Base-by-base conservation (phyloP, 345 rosid species). In the Ceriops tagal region DNA sequence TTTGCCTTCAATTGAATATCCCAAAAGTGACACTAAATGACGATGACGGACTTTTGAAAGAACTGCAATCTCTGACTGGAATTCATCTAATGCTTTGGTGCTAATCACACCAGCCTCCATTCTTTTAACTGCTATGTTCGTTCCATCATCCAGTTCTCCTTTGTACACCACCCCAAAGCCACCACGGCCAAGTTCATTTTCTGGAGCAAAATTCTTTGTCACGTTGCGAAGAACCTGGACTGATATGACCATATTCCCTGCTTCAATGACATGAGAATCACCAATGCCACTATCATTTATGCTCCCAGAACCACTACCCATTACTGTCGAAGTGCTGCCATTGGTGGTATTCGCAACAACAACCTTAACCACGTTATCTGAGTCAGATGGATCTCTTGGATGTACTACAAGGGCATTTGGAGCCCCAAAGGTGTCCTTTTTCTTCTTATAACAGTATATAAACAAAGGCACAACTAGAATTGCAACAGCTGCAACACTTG, bases 101-200 rank as follows among this genome's bases (percentile, higher is more conserved):
- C 78, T 80, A 43, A 87, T 84, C 52, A 84, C 83, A 34, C 90
- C 83, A 20, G 84, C 75, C 70, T 89, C 96, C 96, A 89, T 89
- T 81, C 90, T 83, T 81, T 89, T 89, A 65, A 89, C 96, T 0
- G 92, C 96, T 57, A 89, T 89, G 65, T 77, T 78, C 15, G 92
- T 89, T 71, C 96, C 96, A 55, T 84, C 92, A 16, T 85, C 84
- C 8, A 89, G 69, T 22, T 87, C 90, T 65, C 96, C 92, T 62
- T 85, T 87, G 30, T 89, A 89, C 58, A 89, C 96, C 21, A 87
- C 92, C 32, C 96, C 96, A 62, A 89, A 89, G 31, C 96, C 92
- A 64, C 96, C 92, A 8, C 89, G 92, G 7, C 92, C 92, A 51
- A 89, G 90, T 80, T 87, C 90, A 69, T 87, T 89, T 65, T 85